Evolutionary conservation across 1,139 yeast species (phyloP).

Genomic region (Spathaspora jeffriesii): DNA sequence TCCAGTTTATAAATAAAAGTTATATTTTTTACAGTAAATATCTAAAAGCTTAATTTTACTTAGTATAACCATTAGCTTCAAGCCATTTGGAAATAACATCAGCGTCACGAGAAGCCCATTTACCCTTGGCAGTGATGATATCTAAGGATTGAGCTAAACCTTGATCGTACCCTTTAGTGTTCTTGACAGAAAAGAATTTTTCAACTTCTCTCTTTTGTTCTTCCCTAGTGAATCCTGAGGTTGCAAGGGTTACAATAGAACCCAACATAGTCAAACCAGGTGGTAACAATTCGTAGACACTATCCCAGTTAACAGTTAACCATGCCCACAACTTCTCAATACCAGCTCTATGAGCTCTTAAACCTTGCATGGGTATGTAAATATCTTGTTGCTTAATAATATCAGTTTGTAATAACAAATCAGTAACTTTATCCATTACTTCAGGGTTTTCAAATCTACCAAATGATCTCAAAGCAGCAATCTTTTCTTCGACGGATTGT

Average conservation of each 20-base stretch:
- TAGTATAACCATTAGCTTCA: slow-evolving; percentile 41
- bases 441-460: slow-evolving; percentile 67
- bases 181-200: slow-evolving; percentile 58
- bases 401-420: slow-evolving; percentile 64
- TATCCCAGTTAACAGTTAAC: slow-evolving; percentile 76
- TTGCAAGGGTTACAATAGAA: slow-evolving; percentile 60
- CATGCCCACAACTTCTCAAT: slow-evolving; percentile 72
- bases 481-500: slow-evolving; percentile 69
- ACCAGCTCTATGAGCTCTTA: slow-evolving; percentile 65
- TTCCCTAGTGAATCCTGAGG: slow-evolving; percentile 65
- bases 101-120: slow-evolving; percentile 69
- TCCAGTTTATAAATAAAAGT: not conserved
- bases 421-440: slow-evolving; percentile 61
- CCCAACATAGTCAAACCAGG: slow-evolving; percentile 84
- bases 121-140: slow-evolving; percentile 57
- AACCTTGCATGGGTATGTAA: slow-evolving; percentile 73
- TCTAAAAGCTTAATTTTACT: slow-evolving; percentile 10
- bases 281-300: slow-evolving; percentile 64
- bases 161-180: slow-evolving; percentile 75
- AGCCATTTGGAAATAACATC: slow-evolving; percentile 57
- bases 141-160: slow-evolving; percentile 74
- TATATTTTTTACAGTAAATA: not conserved
- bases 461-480: slow-evolving; percentile 71
- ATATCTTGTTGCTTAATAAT: slow-evolving; percentile 80
- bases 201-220: slow-evolving; percentile 60